Evolutionary conservation across 192 early-diverging fungal species (phyloP).

Genomic region (Chytriomyces sp.): DNA sequence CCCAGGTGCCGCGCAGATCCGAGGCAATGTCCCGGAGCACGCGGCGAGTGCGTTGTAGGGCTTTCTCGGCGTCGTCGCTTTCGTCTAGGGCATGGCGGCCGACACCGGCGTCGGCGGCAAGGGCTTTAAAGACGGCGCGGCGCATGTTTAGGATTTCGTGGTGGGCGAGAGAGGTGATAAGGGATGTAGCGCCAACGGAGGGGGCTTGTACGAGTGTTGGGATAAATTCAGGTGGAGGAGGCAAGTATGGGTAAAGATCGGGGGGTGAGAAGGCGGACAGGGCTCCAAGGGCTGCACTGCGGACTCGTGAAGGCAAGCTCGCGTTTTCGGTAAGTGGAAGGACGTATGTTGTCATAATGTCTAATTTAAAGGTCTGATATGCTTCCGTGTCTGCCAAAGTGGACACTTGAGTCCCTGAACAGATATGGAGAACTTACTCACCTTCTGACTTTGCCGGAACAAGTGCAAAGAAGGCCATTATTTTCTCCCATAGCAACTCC

Average conservation of each 20-base stretch:
- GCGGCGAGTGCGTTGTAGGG: neutral
- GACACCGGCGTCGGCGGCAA: constrained; percentile 16
- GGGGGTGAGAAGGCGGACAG: neutral
- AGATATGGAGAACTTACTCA: too few relatives aligned
- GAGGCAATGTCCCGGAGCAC: constrained; percentile 3
- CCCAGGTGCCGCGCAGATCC: neutral
- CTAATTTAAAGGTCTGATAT: constrained; percentile 5
- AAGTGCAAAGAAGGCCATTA: neutral
- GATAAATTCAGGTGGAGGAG: neutral
- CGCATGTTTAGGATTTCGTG: constrained; percentile 19
- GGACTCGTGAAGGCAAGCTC: neutral
- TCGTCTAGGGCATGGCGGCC: neutral
- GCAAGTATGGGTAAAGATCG: constrained; percentile 6
- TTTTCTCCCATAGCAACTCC: neutral
- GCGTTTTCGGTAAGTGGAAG: neutral
- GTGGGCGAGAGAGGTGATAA: neutral
- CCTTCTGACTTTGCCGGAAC: constrained; percentile 6
- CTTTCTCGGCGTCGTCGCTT: neutral
- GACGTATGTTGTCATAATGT: neutral
- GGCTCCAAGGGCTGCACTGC: neutral
- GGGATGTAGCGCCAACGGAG: neutral
- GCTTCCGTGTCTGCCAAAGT: constrained; percentile 11
- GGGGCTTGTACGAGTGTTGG: neutral
- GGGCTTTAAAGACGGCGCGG: constrained; percentile 3
- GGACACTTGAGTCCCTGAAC: too few relatives aligned